Percentiles rank a stretch among this genome's conserved stretches.
Evolutionary conservation across 2,329 filamentous ascomycete species (phyloP).

Genomic region (Ascomycota sp.): DNA sequence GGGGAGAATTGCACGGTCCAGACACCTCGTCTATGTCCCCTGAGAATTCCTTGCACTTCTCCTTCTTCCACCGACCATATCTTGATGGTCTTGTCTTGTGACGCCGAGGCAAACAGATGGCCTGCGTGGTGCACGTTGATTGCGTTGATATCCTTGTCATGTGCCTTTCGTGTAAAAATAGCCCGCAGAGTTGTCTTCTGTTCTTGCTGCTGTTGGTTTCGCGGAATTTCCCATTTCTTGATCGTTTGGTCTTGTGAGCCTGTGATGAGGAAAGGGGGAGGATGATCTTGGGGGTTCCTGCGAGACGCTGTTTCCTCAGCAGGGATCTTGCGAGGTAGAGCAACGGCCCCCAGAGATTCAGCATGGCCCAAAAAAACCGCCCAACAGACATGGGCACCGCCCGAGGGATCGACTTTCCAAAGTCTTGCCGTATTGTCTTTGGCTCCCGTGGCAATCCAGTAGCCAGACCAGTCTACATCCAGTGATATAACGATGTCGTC

Average conservation of each 20-base stretch:
- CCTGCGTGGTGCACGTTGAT: constrained; percentile 58
- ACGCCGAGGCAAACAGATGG: constrained; percentile 83
- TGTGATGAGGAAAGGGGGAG: constrained; percentile 69
- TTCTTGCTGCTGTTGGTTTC: constrained; percentile 21
- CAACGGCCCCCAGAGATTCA: constrained; percentile 79
- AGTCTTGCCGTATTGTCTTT: constrained; percentile 91
- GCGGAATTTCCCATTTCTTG: constrained; percentile 76
- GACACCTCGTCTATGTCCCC: constrained; percentile 83
- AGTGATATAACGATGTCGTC: constrained; percentile 90
- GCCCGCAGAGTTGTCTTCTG: constrained; percentile 40
- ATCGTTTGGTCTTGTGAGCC: constrained; percentile 91
- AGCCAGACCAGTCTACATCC: constrained; percentile 88
- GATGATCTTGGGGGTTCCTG: constrained; percentile 54
- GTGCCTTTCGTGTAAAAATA: constrained; percentile 77
- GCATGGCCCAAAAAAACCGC: constrained; percentile 78
- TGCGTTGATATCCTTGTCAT: constrained; percentile 97
- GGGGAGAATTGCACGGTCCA: constrained; percentile 91
- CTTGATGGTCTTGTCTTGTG: constrained; percentile 91
- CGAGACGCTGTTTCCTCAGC: constrained; percentile 48
- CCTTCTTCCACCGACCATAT: constrained; percentile 87
- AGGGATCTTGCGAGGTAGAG: constrained; percentile 53
- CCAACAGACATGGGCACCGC: constrained; percentile 58
- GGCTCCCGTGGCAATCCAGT: constrained; percentile 88
- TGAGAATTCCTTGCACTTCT: constrained; percentile 74
- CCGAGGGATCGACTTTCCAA: constrained; percentile 66